phyloP scores from a whole-genome alignment of 805 yeast species.

The Allodekkera sacchari region DNA sequence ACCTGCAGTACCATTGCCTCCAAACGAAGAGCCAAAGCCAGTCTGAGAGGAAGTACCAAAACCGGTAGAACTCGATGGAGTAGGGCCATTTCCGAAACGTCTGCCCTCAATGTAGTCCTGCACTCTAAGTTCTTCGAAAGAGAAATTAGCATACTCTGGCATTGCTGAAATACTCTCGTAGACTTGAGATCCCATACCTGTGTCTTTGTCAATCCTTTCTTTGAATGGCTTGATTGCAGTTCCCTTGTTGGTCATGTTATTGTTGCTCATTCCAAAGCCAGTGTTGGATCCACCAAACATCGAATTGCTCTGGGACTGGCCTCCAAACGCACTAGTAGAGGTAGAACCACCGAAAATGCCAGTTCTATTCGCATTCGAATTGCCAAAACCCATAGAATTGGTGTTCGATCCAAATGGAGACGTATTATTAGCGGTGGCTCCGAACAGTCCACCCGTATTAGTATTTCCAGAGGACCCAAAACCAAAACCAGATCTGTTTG shows the following conservation, averaged over 20 bases:
- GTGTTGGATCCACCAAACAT: conserved; percentile 33
- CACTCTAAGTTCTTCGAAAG: conserved; percentile 81
- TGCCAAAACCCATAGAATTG: conserved; percentile 8
- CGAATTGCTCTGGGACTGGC: conserved; percentile 21
- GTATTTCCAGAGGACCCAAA: conserved; percentile 20
- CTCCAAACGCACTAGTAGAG: conserved; percentile 24
- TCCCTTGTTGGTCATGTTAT: conserved; percentile 44
- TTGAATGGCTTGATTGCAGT: conserved; percentile 66
- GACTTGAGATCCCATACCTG: conserved; percentile 43
- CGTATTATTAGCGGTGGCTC: conserved; percentile 9
- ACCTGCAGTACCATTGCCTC: conserved; percentile 14
- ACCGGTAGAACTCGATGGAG: conserved; percentile 25
- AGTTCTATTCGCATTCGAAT: conserved; percentile 4
- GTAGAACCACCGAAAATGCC: conserved; percentile 14
- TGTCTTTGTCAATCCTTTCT: conserved; percentile 65
- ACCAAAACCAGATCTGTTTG: conserved; percentile 20
- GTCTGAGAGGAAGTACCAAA: conserved; percentile 26
- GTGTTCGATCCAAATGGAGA: conserved; percentile 34
- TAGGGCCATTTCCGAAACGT: conserved; percentile 39
- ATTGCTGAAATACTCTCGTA: conserved; percentile 75
- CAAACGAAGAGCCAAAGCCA: conserved; percentile 20
- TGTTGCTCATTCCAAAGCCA: conserved; percentile 25
- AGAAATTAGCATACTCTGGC: conserved; percentile 81
- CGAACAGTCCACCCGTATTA: conserved; percentile 7
- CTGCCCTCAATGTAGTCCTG: conserved; percentile 80